Base-by-base conservation (phyloP, 306 rosid genomes). In the Heteromeles arbutifolia region DNA sequence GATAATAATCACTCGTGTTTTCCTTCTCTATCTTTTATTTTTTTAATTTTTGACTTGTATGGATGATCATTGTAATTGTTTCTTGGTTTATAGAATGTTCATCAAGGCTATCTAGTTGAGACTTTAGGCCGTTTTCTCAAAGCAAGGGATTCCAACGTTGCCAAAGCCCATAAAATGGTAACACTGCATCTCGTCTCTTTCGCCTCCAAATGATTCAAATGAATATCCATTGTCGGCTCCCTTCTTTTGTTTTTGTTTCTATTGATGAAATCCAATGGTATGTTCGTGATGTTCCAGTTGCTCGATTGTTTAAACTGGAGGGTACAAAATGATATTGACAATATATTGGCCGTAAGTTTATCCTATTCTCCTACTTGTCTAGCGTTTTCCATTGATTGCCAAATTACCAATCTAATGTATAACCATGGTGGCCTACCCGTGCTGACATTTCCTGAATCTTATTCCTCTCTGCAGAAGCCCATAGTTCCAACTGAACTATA, bases 141-240 rank as follows among this genome's bases (percentile, higher is more conserved):
- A 83, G 99, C 99, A 63, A 91, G 99, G 81, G 98, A 91, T 19
- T 82, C 90, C 85, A 88, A 94, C 80, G 93, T 82, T 77, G 39
- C 85, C 77, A 87, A 90, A 84, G 95, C 97, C 63, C 93, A 94
- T 77, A 90, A 88, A 86, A 94, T 94, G 98, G 98, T 91, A 79
- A 75, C 87, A 48, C 70, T 56, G 10, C 41, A 11, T 21, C 59
- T 61, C 31, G 8, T 21, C 59, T 61, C 52, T 58, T 80, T 77
- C 73, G 76, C 53, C 65, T 78, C 48, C 53, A 15, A 10, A 18
- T 65, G 39, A 34, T 71, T 28, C 54, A 26, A 21, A 11, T 44
- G 17, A 56, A n/a, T 17, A 2, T 69, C 64, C 67, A 32, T 50
- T 78, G 29, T 78, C 69, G 26, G 56, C 53, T 69, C 72, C 53